Base-by-base conservation (phyloP, 306 rosid species). In the Castanopsis chinensis region DNA sequence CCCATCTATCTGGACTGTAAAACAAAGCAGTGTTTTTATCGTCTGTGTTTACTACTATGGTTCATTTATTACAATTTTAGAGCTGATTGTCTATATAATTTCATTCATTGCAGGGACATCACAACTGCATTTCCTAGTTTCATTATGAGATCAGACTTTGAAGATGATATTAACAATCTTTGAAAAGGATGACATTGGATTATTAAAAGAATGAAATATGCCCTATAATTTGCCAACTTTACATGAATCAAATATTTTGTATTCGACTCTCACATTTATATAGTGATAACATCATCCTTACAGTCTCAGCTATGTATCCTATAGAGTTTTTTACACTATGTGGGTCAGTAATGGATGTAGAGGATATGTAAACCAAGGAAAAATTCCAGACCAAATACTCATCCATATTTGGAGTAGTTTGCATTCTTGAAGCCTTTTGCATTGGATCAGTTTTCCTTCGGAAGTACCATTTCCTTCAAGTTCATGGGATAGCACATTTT, bases 401-500 rank as follows among this genome's bases (percentile, higher is more conserved):
- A 2, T 49, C n/a, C 14, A 19, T 58, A 73, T 43, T 64, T 4
- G 27, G 19, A 73, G 33, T 37, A 79, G 43, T 64, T 56, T 65
- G 54, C 53, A 30, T 20, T 65, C 28, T 52, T 64, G 41, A 56
- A 72, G 72, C 78, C 64, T 12, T 75, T 37, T 52, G 63, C n/a
- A 19, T 55, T 30, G 23, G 33, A 81, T 85, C 80, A 80, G 64
- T 79, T 37, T 86, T 77, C 52, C 78, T 76, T 74, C 35, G 6
- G 53, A 35, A 10, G 74, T 32, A 94, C 79, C 84, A 94, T 85
- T 64, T 89, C 97, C 89, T 87, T 74, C 85, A 92, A 77, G 78
- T 92, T 88, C 92, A 81, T 90, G 28, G 94, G 97, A 84, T 89
- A 86, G 74, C 97, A 94, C 92, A 89, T 90, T 73, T 83, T 83